These are phyloP conservation scores for Lipomyces chichibuensis DNA, from an alignment of 805 yeast genomes.

Conservation along the genomic window DNA sequence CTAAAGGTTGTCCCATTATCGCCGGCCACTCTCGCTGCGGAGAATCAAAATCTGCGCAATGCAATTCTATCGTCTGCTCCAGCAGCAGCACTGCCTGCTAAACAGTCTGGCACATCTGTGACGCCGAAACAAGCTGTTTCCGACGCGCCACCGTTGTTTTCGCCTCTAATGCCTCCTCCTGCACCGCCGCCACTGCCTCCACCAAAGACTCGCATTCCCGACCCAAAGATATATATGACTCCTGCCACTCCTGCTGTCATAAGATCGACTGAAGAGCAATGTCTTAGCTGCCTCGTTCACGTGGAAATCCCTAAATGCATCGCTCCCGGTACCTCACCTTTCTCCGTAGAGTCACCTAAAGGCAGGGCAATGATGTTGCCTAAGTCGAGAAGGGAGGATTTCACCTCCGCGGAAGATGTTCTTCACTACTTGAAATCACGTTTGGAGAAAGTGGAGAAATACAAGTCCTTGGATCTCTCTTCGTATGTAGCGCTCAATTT, in stretches of 20 bases:
- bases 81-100: neutral
- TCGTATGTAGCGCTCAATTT: neutral
- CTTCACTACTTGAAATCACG: conserved; percentile 5
- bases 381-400: neutral
- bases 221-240: conserved; percentile 13
- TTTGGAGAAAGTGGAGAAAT: conserved; percentile 4
- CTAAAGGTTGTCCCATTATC: neutral
- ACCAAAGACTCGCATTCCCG: conserved; percentile 15
- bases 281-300: conserved; percentile 20
- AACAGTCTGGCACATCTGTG: neutral
- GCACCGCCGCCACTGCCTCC: conserved; percentile 7
- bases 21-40: neutral
- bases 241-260: conserved; percentile 18
- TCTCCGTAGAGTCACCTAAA: neutral
- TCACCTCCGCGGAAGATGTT: conserved; percentile 14
- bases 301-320: conserved; percentile 11
- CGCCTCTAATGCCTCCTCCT: conserved; percentile 2
- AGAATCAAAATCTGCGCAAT: conserved; percentile 1
- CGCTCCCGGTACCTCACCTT: neutral
- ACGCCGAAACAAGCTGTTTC: neutral
- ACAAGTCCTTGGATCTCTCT: conserved; percentile 3
- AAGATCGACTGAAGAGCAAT: conserved; percentile 17
- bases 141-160: neutral
- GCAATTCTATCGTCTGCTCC: neutral
- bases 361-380: neutral